phyloP scores from a whole-genome alignment of 805 yeast genomes.

The Yarrowia divulgata region DNA sequence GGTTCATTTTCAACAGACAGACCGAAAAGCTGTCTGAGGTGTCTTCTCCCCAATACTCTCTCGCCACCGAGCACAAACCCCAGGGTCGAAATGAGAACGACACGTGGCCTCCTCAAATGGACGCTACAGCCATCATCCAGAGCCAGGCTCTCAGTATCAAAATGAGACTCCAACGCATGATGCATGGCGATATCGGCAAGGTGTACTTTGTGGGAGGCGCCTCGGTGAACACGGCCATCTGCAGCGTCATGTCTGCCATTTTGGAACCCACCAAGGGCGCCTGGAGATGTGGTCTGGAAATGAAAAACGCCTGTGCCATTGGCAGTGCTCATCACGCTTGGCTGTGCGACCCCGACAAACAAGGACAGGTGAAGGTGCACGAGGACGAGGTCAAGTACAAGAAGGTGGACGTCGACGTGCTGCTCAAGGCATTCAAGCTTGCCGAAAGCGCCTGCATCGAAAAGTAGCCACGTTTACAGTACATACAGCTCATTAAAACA shows the following conservation, averaged over 20 bases:
- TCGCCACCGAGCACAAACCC: conserved; percentile 3
- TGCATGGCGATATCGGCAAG: conserved; percentile 56
- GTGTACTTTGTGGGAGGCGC: conserved; percentile 90
- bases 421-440: conserved; percentile 24
- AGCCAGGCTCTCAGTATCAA: conserved; percentile 88
- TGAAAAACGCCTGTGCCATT: conserved; percentile 88
- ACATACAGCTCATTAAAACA: too few relatives aligned
- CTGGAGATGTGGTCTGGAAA: conserved; percentile 63
- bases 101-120: conserved; percentile 56
- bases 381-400: conserved; percentile 25
- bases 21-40: conserved; percentile 39
- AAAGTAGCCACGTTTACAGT: not conserved
- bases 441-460: conserved; percentile 11
- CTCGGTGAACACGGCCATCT: conserved; percentile 72
- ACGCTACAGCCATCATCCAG: conserved; percentile 80
- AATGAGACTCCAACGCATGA: conserved; percentile 77
- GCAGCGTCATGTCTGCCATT: conserved; percentile 71
- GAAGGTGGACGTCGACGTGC: conserved; percentile 9
- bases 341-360: conserved; percentile 27
- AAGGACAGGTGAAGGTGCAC: not conserved
- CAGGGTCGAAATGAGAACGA: not conserved
- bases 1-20: conserved; percentile 40
- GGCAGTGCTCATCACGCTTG: conserved; percentile 61
- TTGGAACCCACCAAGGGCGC: conserved; percentile 72
- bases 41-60: not conserved